Base-by-base conservation (phyloP, 495 filamentous ascomycete species). In the Tetracladium marchalianum region DNA sequence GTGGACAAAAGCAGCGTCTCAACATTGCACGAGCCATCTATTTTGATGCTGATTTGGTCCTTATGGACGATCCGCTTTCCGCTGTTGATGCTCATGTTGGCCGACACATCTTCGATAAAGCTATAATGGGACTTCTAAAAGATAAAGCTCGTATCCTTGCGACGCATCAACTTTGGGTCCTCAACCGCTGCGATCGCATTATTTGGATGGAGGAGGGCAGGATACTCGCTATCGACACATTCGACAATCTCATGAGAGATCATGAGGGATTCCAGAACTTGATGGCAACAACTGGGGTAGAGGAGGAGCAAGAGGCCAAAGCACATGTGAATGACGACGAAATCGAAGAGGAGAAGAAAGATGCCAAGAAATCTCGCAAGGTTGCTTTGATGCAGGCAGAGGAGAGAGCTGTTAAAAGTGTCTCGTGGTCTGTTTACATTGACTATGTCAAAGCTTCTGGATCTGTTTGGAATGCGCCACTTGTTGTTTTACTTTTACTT, bases 61-160 rank as follows among this genome's bases (percentile, higher is more conserved):
- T 92, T n/a, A 77, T 90, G 76, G 87, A 92, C 50, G 87, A 92
- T 57, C 84, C 84, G 4, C 62, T 92, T 11, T 86, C 81, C 16
- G 86, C 86, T 8, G 85, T 92, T 4, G 86, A 92, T 61, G 85
- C 86, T 7, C 85, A 90, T 51, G 86, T 90, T 43, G 92, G 90
- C 11, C 80, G 85, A 12, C 90, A 95, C 60, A 92, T 98, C 59
- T 95, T 98, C 68, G 89, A 96, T 57, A 81, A 94, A 47, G 92
- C 88, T 32, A 96, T 98, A 39, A 80, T 87, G 39, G 92, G 90
- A 22, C 69, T 96, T 19, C 69, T 98, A 41, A 85, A 85, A 53
- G 76, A 90, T 63, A 93, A 95, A 53, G 90, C 86, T 59, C 70
- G 92, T 27, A 83, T 97, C 31, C 71, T 98, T 32, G 92, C 90